Evolutionary conservation across 1,139 yeast genomes (phyloP), one percentile per base, ranked within the genome.

Genomic region (Scheffersomyces quercinus): DNA sequence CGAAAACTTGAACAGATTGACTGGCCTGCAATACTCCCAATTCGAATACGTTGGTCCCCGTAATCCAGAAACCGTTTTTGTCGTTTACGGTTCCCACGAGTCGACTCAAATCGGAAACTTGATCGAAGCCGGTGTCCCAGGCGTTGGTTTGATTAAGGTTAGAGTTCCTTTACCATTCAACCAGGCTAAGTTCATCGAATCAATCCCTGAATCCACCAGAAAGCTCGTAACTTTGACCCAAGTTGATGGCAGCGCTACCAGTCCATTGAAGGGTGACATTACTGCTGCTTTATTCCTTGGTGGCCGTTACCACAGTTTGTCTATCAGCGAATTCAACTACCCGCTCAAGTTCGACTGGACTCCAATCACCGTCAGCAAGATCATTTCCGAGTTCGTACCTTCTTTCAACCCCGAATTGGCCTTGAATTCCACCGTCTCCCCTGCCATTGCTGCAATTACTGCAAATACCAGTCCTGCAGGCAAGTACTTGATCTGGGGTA

Each of bases 101-200:
- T 67, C 85, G 13, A 73, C 79, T 39, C 68, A 82, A 49, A 75
- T 88, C 35, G 55, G 77, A 36, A 65, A 70, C 37, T 71, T 79
- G 30, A 68, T 83, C 41, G 51, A 59, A 30, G 52, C 70, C 5
- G 52, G 59, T 13, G 51, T 59, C 14, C 51, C 62, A 16, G 70
- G 68, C 26, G 73, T 81, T 38, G 97, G 95, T 48, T 77, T 85
- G 41, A 65, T 91, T 45, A 77, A 84, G 47, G 81, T 86, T 42
- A 81, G 97, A 64, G 80, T 88, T 41, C 95, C 96, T 45, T 70
- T 85, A 43, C 93, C 96, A 43, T 86, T 90, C 62, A 82, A 82
- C 53, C 73, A 79, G 36, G 73, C 72, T 35, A 80, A 79, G 52
- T 88, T 90, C 60, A 70, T 79, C 40, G 61, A 71, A 8, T 58